A percentile compares a stretch with the other conserved stretches of the same genome.
phyloP scores from a whole-genome alignment of 2,329 filamentous ascomycete species.

The Rhynchosporium secalis region DNA sequence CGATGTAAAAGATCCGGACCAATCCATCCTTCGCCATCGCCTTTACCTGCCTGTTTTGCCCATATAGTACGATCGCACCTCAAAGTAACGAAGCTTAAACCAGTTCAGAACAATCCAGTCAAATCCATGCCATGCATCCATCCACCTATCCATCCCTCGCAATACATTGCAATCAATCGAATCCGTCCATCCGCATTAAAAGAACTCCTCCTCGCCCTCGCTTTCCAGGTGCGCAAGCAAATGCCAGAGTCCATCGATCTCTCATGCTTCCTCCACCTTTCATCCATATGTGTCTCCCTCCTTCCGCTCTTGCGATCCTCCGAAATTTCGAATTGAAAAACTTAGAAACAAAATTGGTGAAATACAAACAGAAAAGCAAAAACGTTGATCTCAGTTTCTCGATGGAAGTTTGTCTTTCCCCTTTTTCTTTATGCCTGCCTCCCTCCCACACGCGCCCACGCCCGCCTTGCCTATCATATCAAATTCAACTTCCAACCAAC shows the following conservation, averaged over 20 bases:
- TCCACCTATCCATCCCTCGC: not conserved
- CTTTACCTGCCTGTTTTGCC: too few species aligned
- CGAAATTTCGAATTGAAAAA: conserved; percentile 9
- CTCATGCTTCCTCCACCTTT: conserved; percentile 3
- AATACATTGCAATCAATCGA: not conserved
- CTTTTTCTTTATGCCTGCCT: conserved; percentile 39
- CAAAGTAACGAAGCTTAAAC: too few species aligned
- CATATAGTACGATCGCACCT: too few species aligned
- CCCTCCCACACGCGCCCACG: conserved; percentile 23
- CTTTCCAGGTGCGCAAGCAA: conserved; percentile 14
- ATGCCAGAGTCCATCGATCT: not conserved
- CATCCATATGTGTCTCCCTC: conserved; percentile 22
- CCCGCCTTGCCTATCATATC: too few species aligned
- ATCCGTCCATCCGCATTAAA: conserved; percentile 39
- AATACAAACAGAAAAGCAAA: not conserved
- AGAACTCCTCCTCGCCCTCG: conserved; percentile 36
- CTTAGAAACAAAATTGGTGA: not conserved
- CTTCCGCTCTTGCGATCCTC: conserved; percentile 2
- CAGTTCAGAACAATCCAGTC: too few species aligned
- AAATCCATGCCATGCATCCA: not conserved
- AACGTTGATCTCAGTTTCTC: conserved; percentile 11
- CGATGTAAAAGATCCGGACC: not conserved
- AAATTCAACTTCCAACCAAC: conserved; percentile 16
- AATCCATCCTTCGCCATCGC: too few species aligned
- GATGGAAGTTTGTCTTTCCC: conserved; percentile 25